A percentile compares a stretch with the other conserved stretches of the same genome.
These are phyloP conservation scores for Exophiala dermatitidis DNA, from an alignment of 2,329 filamentous ascomycete genomes.

Conservation along the genomic window DNA sequence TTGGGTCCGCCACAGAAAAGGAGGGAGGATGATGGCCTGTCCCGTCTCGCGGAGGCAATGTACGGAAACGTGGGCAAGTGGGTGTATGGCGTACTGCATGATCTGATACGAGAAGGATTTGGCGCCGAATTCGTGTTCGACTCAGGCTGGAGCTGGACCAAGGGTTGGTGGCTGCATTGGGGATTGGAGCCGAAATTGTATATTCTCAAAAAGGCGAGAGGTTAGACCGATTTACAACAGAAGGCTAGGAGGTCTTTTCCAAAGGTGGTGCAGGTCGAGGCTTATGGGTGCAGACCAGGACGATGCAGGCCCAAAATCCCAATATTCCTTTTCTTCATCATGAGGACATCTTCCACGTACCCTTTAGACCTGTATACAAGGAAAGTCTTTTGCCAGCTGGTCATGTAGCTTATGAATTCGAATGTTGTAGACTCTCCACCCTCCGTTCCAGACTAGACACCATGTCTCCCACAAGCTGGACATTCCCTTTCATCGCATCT, in stretches of 20 bases:
- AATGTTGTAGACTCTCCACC: conserved; percentile 37
- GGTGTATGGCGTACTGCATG: conserved; percentile 30
- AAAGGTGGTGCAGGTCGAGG: too few species aligned
- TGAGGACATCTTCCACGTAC: too few species aligned
- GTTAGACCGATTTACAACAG: neutral
- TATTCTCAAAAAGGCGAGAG: conserved; percentile 38
- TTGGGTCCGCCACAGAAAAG: conserved; percentile 19
- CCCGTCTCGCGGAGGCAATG: conserved; percentile 27
- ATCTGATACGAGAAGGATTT: conserved; percentile 29
- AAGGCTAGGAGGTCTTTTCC: neutral
- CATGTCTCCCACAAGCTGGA: conserved; percentile 79
- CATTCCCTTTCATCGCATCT: conserved; percentile 65
- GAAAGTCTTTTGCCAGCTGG: too few species aligned
- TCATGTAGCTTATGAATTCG: too few species aligned
- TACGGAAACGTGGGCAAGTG: conserved; percentile 11
- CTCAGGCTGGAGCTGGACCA: conserved; percentile 30
- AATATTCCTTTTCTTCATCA: too few species aligned
- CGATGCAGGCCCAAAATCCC: too few species aligned
- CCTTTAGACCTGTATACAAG: too few species aligned
- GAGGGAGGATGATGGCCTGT: conserved; percentile 32
- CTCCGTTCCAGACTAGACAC: conserved; percentile 78
- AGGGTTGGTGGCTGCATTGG: conserved; percentile 51
- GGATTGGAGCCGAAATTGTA: conserved; percentile 48
- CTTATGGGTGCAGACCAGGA: too few species aligned
- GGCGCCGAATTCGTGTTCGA: conserved; percentile 27